A percentile compares a stretch with the other conserved stretches of the same genome.
Conservation (phyloP, 495 filamentous ascomycete species). For the Podospora tetraspora region DNA sequence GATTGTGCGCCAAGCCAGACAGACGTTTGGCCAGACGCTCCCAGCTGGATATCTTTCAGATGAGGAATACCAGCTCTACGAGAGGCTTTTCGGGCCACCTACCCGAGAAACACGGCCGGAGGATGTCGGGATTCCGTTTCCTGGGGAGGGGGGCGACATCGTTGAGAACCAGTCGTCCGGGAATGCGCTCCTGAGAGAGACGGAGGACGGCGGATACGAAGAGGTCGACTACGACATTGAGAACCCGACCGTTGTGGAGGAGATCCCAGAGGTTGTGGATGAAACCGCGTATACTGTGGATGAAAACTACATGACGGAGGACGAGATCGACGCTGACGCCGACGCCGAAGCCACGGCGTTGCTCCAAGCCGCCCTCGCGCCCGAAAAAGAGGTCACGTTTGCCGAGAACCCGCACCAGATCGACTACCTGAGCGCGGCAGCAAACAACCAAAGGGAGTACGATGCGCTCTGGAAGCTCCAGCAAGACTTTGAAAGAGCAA, state of each 20-base stretch:
- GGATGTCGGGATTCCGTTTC: slow-evolving; percentile 49
- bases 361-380: not conserved
- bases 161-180: slow-evolving; percentile 10
- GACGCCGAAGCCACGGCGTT: not conserved
- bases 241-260: slow-evolving; percentile 9
- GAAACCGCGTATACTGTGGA: too few species aligned
- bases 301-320: not conserved
- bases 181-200: slow-evolving; percentile 48
- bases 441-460: slow-evolving; percentile 47
- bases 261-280: slow-evolving; percentile 6
- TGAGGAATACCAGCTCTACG: slow-evolving; percentile 70
- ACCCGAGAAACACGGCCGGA: slow-evolving; percentile 50
- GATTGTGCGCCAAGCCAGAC: slow-evolving; percentile 62
- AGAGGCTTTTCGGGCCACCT: slow-evolving; percentile 72
- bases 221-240: slow-evolving; percentile 47
- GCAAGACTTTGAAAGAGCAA: slow-evolving; percentile 48
- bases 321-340: not conserved
- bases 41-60: slow-evolving; percentile 66
- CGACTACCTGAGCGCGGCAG: slow-evolving; percentile 40
- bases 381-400: not conserved
- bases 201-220: slow-evolving; percentile 54
- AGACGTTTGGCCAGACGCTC: slow-evolving; percentile 69
- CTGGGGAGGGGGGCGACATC: slow-evolving; percentile 23
- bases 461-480: slow-evolving; percentile 46
- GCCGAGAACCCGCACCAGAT: slow-evolving; percentile 16